phyloP scores from a whole-genome alignment of 768 basidiomycete genomes.

The Leccinellum albellum region DNA sequence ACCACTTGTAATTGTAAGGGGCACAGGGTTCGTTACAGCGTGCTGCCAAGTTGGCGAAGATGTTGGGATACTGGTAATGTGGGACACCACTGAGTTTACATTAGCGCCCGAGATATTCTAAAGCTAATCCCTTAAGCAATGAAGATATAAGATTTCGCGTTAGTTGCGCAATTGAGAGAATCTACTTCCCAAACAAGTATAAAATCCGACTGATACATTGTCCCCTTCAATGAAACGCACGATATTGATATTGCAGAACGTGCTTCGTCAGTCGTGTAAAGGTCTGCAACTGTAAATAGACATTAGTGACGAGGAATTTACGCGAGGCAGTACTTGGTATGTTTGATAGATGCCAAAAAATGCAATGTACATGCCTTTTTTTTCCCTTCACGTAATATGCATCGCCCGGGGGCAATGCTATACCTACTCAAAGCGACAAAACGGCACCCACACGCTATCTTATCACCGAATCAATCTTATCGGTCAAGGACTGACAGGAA shows the following conservation, averaged over 20 bases:
- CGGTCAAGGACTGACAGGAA: background rate
- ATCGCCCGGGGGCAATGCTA: background rate
- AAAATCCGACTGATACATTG: too few relatives aligned
- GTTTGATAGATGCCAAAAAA: slow-evolving; percentile 43
- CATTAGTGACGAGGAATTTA: background rate
- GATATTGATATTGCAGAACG: slow-evolving; percentile 38
- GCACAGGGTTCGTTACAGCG: background rate
- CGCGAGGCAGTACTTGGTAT: background rate
- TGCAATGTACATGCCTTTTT: slow-evolving; percentile 31
- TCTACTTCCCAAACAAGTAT: too few relatives aligned
- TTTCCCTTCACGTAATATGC: background rate
- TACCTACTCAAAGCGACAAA: slow-evolving; percentile 32
- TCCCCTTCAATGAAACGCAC: slow-evolving; percentile 20
- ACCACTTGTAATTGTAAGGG: background rate
- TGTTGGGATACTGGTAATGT: too few relatives aligned
- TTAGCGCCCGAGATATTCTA: too few relatives aligned
- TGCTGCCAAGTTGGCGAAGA: too few relatives aligned
- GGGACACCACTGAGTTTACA: too few relatives aligned
- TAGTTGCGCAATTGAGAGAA: too few relatives aligned
- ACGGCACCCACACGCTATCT: slow-evolving; percentile 28
- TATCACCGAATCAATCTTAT: background rate
- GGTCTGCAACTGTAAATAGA: slow-evolving; percentile 26
- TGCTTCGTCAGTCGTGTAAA: slow-evolving; percentile 33
- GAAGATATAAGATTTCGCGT: too few relatives aligned
- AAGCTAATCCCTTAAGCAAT: too few relatives aligned